A percentile compares a stretch with the other conserved stretches of the same genome.
Conservation (phyloP, 1,284 basidiomycete species). For the Cystobasidiaceae sp. region DNA sequence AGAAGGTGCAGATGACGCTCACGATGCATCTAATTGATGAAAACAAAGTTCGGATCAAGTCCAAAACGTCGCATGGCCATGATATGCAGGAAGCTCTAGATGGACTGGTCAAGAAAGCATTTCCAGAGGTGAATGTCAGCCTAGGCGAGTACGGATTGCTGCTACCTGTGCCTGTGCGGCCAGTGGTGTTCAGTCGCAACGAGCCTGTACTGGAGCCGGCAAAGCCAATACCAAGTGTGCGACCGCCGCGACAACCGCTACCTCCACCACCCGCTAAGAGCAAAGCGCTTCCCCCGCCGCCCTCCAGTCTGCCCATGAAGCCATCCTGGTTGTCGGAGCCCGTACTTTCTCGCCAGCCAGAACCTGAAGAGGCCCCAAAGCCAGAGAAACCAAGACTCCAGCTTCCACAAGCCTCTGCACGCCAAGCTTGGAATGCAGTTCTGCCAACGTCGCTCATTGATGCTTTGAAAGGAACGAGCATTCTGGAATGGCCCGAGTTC, state of each 20-base stretch:
- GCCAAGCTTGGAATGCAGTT: conserved; percentile 8
- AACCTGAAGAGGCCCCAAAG: neutral
- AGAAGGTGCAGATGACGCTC: conserved; percentile 11
- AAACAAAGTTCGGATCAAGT: neutral
- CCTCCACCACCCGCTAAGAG: neutral
- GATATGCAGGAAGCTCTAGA: neutral
- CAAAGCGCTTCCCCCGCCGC: conserved; percentile 11
- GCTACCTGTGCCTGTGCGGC: conserved; percentile 12
- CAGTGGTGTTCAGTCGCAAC: conserved; percentile 1
- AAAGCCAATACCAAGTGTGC: neutral
- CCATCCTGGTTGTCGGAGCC: conserved; percentile 9
- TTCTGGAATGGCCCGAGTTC: conserved; percentile 29
- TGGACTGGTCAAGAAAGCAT: neutral
- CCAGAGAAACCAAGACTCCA: neutral
- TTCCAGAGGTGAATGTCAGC: neutral
- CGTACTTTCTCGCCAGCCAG: too few relatives aligned
- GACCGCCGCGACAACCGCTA: neutral
- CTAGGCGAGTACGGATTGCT: neutral
- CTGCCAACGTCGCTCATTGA: neutral
- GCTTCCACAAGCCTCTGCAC: neutral
- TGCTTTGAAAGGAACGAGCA: conserved; percentile 14
- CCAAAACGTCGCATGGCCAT: neutral
- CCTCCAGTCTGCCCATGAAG: conserved; percentile 10
- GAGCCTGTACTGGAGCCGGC: neutral
- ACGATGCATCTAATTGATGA: neutral